Evolutionary conservation across 257 asterid genomes (phyloP).

Genomic region (Plantago major): DNA sequence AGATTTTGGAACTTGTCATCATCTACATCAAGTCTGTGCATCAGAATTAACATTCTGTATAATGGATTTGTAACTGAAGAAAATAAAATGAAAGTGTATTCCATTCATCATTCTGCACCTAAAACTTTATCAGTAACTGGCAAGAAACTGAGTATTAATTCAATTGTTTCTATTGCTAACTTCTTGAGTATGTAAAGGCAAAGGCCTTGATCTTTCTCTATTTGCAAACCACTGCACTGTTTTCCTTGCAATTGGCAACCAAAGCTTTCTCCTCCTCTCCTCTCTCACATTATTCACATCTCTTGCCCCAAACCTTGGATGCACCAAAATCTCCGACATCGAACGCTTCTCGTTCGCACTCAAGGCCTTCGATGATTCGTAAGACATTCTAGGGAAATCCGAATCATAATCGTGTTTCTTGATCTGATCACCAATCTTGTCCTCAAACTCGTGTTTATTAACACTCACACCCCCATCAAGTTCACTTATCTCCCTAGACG

Average conservation of each 20-base stretch:
- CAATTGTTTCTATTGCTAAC: not conserved
- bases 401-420: conserved; percentile 7
- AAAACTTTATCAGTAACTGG: not conserved
- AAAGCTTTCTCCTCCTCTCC: conserved; percentile 46
- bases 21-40: too few relatives aligned
- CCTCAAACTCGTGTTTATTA: conserved; percentile 31
- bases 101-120: conserved; percentile 9
- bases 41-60: too few relatives aligned
- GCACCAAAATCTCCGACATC: conserved; percentile 64
- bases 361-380: conserved; percentile 18
- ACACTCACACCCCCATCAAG: conserved; percentile 15
- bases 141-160: not conserved
- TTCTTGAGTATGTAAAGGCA: conserved; percentile 23
- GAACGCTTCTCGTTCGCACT: conserved; percentile 40
- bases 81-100: not conserved
- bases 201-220: conserved; percentile 37
- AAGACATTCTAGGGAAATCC: conserved; percentile 2
- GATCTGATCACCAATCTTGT: conserved; percentile 21
- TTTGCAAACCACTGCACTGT: conserved; percentile 75
- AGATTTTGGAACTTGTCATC: too few relatives aligned
- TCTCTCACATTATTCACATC: conserved; percentile 30
- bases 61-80: not conserved
- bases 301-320: conserved; percentile 41
- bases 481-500: conserved; percentile 6
- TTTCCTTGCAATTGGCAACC: conserved; percentile 86